These are phyloP conservation scores for Fagopyrum tataricum DNA, from an alignment of 148 eudicot species.

Conservation along the genomic window DNA sequence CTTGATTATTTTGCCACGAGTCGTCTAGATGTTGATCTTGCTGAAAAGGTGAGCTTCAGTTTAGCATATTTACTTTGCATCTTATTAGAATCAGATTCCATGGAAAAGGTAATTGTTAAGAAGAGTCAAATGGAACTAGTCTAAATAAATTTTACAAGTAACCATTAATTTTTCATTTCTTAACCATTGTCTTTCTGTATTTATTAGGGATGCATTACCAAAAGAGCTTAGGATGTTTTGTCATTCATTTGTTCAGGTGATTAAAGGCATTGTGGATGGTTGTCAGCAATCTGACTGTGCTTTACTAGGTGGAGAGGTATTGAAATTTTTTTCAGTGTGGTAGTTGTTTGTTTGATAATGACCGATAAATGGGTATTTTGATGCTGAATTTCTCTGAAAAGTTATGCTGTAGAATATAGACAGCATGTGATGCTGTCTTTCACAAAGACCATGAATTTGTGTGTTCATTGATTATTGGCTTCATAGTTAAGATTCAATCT, in stretches of 20 bases:
- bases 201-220: no score
- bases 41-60: constrained; percentile 55
- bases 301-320: constrained; percentile 97
- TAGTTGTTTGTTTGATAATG: background rate
- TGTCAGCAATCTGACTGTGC: constrained; percentile 88
- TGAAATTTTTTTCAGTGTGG: constrained; percentile 3
- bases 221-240: background rate
- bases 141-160: no score
- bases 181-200: no score
- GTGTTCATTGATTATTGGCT: background rate
- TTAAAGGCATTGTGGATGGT: constrained; percentile 86
- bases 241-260: constrained; percentile 47
- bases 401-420: background rate
- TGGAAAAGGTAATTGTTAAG: no score
- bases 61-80: background rate
- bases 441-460: background rate
- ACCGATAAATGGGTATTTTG: background rate
- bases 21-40: constrained; percentile 88
- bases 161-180: no score
- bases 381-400: background rate
- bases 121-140: no score
- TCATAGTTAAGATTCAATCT: background rate
- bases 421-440: background rate
- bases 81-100: background rate
- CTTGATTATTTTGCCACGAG: constrained; percentile 97